A percentile compares a stretch with the other conserved stretches of the same genome.
phyloP scores from a whole-genome alignment of 306 rosid species.

The Arachis stenosperma region DNA sequence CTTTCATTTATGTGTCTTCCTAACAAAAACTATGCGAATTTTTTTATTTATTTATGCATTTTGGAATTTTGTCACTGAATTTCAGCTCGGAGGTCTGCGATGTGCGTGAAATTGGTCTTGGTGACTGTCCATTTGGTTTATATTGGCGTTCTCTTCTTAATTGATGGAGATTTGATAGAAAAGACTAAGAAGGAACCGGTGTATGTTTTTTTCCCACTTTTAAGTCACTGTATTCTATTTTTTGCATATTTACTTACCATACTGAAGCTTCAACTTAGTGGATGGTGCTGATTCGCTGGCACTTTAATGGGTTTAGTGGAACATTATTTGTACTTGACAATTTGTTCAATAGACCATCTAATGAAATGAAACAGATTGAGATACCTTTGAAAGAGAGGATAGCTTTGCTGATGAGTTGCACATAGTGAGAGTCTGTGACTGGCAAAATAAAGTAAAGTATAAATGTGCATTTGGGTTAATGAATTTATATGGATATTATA shows the following conservation, averaged over 20 bases:
- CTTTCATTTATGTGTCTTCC: neutral
- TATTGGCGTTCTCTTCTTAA: slow-evolving; percentile 68
- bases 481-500: slow-evolving; percentile 6
- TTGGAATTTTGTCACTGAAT: slow-evolving; percentile 29
- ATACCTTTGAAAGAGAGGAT: neutral
- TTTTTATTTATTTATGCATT: neutral
- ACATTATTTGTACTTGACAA: neutral
- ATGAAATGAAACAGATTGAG: neutral
- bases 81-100: slow-evolving; percentile 85
- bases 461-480: slow-evolving; percentile 14
- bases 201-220: slow-evolving; percentile 45
- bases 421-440: neutral
- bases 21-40: neutral
- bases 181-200: slow-evolving; percentile 75
- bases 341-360: neutral
- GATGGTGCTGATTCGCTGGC: slow-evolving; percentile 30
- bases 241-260: neutral
- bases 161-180: slow-evolving; percentile 74
- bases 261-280: slow-evolving; percentile 23
- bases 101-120: slow-evolving; percentile 73
- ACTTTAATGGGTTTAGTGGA: neutral
- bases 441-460: neutral
- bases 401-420: neutral
- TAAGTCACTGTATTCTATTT: slow-evolving; percentile 3
- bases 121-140: slow-evolving; percentile 71